Conservation (phyloP, 352 stramenopile genomes). For the Phytophthora cajani region DNA sequence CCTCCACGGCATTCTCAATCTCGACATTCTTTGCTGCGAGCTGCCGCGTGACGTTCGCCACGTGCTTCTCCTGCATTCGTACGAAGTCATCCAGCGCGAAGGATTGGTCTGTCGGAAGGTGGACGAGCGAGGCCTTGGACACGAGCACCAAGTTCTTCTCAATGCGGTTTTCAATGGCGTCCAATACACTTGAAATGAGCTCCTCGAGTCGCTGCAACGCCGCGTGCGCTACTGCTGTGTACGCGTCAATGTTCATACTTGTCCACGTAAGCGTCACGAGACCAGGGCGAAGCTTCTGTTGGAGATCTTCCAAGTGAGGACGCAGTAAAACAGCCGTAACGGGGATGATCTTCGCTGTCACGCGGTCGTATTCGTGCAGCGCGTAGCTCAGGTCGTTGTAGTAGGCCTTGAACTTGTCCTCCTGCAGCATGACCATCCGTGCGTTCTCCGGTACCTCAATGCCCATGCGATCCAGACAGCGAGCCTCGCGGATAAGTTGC, state of each 20-base stretch:
- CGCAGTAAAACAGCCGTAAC: conserved; percentile 60
- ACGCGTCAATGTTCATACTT: conserved; percentile 90
- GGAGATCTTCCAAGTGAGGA: conserved; percentile 78
- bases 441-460: conserved; percentile 87
- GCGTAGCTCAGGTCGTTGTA: conserved; percentile 86
- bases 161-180: conserved; percentile 86
- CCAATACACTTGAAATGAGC: conserved; percentile 82
- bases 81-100: conserved; percentile 91
- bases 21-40: conserved; percentile 85
- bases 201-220: conserved; percentile 80
- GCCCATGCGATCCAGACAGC: conserved; percentile 83
- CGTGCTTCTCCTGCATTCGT: conserved; percentile 79
- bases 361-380: conserved; percentile 82
- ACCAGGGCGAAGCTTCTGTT: conserved; percentile 77
- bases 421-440: conserved; percentile 85
- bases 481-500: conserved; percentile 87
- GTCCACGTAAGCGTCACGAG: conserved; percentile 91
- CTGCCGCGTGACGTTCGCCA: conserved; percentile 61
- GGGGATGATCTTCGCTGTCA: conserved; percentile 78
- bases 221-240: conserved; percentile 69
- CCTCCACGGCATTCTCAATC: conserved; percentile 88
- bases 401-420: conserved; percentile 90
- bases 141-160: conserved; percentile 88
- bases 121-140: conserved; percentile 75
- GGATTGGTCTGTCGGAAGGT: conserved; percentile 80